phyloP scores from a whole-genome alignment of 345 rosid genomes.

The Zanthoxylum bungeanum region DNA sequence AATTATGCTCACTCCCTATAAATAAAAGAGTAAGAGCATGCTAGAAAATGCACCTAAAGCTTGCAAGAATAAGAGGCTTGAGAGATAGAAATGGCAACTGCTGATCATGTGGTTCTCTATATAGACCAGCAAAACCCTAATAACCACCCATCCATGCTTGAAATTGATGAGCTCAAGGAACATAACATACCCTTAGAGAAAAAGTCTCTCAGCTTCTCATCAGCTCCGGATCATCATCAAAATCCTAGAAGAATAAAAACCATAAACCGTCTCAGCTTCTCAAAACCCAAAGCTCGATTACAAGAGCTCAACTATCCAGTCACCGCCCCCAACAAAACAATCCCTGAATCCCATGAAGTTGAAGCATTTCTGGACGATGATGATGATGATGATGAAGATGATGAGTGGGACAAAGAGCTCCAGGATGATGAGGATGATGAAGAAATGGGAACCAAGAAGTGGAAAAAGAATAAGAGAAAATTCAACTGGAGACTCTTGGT shows the following conservation, averaged over 20 bases:
- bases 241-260: slow-evolving; percentile 10
- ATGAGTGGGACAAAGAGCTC: slow-evolving; percentile 18
- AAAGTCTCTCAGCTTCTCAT: not conserved
- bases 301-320: slow-evolving; percentile 20
- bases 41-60: not conserved
- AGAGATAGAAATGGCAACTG: not conserved
- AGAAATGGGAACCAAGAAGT: not conserved
- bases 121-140: slow-evolving; percentile 21
- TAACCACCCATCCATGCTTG: not conserved
- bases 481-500: slow-evolving; percentile 1
- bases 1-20: not conserved
- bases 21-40: not conserved
- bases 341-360: slow-evolving; percentile 8
- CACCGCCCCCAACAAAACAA: slow-evolving; percentile 7
- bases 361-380: not conserved
- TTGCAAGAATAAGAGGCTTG: not conserved
- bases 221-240: not conserved
- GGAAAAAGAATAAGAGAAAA: not conserved
- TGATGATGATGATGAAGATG: slow-evolving; percentile 16
- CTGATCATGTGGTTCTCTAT: slow-evolving; percentile 30
- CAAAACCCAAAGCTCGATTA: slow-evolving; percentile 51
- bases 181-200: not conserved
- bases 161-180: not conserved
- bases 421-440: not conserved
- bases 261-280: slow-evolving; percentile 32